Base-by-base conservation (phyloP, 257 asterid species). In the Penstemon barbatus region DNA sequence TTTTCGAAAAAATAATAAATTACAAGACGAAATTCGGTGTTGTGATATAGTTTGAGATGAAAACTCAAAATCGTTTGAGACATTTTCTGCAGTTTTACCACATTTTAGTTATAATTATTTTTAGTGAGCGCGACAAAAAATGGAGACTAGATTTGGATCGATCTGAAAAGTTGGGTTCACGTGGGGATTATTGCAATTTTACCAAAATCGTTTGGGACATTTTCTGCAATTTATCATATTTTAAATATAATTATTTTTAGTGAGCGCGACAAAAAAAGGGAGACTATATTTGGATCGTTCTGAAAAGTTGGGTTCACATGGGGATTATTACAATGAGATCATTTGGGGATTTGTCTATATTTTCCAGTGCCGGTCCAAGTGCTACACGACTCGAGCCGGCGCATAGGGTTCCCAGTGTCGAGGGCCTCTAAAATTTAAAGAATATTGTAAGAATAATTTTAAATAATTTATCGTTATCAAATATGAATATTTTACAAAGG, bases 81-180 rank as follows among this genome's bases (percentile, higher is more conserved):
- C 18, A 15, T 15, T 15, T 15, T 15, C 18, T 15, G 18, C 78
- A 67, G 65, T 75, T 58, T 37, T 12, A 8, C 39, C 49, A 45
- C 18, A 11, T 6, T 48, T 73, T 52, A 57, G 4, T 38, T 42
- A 63, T 0, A 74, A 36, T 53, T 8, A 40, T 6, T 61, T 63
- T 15, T 44, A 58, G 73, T 41, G 71, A 71, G 52, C 71, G 75
- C 33, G 78, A 75, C 78, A 75, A 75, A 79, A 71, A 71, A 13
- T 45, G 68, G 33, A 48, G 73, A 71, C 72, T 79, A 56, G 71
- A 59, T 68, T 72, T 68, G 73, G 83, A 65, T 71, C 37, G 18
- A 45, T 73, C 71, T 59, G 69, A 68, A 74, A 73, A 70, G 61
- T 52, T 58, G 63, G 50, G 33, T 54, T 68, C 75, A 75, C 66